A percentile compares a stretch with the other conserved stretches of the same genome.
Evolutionary conservation across 306 rosid species (phyloP).

Genomic region (Abrus pulchellus): DNA sequence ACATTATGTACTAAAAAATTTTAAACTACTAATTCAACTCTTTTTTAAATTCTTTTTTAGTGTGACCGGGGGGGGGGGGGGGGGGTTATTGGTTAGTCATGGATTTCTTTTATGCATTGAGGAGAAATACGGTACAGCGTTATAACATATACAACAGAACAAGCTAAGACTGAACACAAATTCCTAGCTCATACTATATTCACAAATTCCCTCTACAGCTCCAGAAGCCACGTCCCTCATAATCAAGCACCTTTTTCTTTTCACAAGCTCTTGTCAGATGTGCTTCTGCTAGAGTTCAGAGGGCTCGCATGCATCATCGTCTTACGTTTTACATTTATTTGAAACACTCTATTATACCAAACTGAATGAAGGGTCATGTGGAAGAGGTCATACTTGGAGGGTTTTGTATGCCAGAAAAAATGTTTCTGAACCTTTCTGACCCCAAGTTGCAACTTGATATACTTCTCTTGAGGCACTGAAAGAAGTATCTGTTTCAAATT

Average conservation of each 20-base stretch:
- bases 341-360: slow-evolving; percentile 93
- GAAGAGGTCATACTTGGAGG: slow-evolving; percentile 88
- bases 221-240: slow-evolving; percentile 21
- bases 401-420: slow-evolving; percentile 89
- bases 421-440: slow-evolving; percentile 87
- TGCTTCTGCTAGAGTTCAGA: slow-evolving; percentile 39
- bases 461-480: slow-evolving; percentile 78
- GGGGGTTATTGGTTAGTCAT: neutral
- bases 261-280: neutral
- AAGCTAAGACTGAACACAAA: slow-evolving; percentile 2
- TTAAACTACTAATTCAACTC: neutral
- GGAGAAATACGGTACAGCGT: neutral
- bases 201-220: slow-evolving; percentile 25
- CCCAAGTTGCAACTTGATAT: slow-evolving; percentile 78
- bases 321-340: slow-evolving; percentile 68
- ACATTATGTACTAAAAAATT: neutral
- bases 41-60: neutral
- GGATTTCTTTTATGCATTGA: neutral
- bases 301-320: slow-evolving; percentile 30
- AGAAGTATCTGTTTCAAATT: slow-evolving; percentile 72
- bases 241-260: neutral
- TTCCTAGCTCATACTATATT: slow-evolving; percentile 4
- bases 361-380: slow-evolving; percentile 97
- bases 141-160: neutral
- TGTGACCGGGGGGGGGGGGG: no score